Percentiles rank a stretch among this genome's conserved stretches.
These are phyloP conservation scores for Xylariaceae sp. DNA, from an alignment of 2,329 filamentous ascomycete species.

Conservation along the genomic window DNA sequence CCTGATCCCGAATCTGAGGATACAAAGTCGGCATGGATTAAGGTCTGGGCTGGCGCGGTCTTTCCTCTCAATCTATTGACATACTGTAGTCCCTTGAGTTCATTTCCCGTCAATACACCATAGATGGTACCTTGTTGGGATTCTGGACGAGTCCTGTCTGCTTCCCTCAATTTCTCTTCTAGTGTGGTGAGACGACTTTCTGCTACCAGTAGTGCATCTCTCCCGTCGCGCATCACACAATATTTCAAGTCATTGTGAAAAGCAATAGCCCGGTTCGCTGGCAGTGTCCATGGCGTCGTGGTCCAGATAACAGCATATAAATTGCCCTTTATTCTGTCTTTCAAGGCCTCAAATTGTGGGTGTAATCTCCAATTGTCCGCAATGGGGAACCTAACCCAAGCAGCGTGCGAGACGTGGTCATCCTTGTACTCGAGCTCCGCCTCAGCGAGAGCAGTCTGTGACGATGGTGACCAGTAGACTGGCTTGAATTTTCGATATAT, in stretches of 20 bases:
- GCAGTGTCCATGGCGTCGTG: slow-evolving; percentile 96
- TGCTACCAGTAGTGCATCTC: slow-evolving; percentile 72
- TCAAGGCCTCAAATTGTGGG: slow-evolving; percentile 46
- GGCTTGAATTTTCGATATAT: slow-evolving; percentile 82
- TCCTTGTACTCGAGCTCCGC: slow-evolving; percentile 86
- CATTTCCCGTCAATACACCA: slow-evolving; percentile 65
- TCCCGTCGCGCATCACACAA: slow-evolving; percentile 63
- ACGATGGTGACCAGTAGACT: slow-evolving; percentile 86
- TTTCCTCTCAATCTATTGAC: slow-evolving; percentile 70
- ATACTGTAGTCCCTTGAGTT: slow-evolving; percentile 72
- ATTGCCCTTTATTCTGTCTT: slow-evolving; percentile 50
- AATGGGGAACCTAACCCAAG: slow-evolving; percentile 82
- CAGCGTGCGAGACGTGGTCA: slow-evolving; percentile 71
- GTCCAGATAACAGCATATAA: slow-evolving; percentile 95
- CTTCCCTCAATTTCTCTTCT: slow-evolving; percentile 52
- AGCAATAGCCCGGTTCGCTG: slow-evolving; percentile 89
- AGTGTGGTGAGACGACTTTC: slow-evolving; percentile 70
- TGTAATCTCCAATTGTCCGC: slow-evolving; percentile 48
- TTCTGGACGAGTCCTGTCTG: slow-evolving; percentile 18
- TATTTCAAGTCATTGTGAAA: slow-evolving; percentile 79
- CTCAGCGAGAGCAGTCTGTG: slow-evolving; percentile 79
- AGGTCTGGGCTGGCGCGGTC: slow-evolving; percentile 63
- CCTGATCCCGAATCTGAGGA: slow-evolving; percentile 90
- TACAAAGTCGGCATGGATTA: slow-evolving; percentile 89
- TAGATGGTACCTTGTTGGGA: slow-evolving; percentile 49